Base-by-base conservation (phyloP, 2,329 filamentous ascomycete genomes). In the Xylaria hypoxylon region DNA sequence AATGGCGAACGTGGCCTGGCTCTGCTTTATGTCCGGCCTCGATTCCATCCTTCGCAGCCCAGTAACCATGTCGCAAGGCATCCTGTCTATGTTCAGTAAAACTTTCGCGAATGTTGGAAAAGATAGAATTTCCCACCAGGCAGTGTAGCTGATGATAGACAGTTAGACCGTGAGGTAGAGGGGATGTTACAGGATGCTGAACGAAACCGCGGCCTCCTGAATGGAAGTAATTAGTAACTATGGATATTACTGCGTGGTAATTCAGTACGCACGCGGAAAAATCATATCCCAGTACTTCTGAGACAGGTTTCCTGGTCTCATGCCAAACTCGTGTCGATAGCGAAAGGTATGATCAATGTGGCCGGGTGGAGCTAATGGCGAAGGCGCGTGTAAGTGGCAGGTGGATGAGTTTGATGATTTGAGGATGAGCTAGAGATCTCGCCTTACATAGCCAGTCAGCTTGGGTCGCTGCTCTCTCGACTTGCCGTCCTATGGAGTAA, bases 91-190 rank as follows among this genome's bases (percentile, higher is more conserved):
- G 24, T 19, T 48, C 15, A 50, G 42, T 24, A 33, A 22, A 22
- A 5, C 1, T 8, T 22, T 13, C 5, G 17, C 24, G 19, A 3
- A 51, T n/a, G n/a, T n/a, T n/a, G n/a, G 8, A 11, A 13, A 4
- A 6, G 17, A 17, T 22, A 4, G 5, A 10, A 22, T 40, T 11
- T 7, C 48, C 55, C n/a, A 62, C 59, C 19, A 62, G 48, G 24
- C 59, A 62, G n/a, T 62, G 59, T 2, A 62, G 50, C n/a, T 62
- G 59, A 38, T 56, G 59, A 22, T 44, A 62, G 8, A 56, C 59
- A 17, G 50, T 13, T 11, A 62, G 19, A 26, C 47, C 59, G 28
- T 51, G 40, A 26, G 42, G 53, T 5, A 15, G 28, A 19, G 62
- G 53, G 26, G 53, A 48, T 0, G 33, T 51, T 2, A 48, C 40